A percentile compares a stretch with the other conserved stretches of the same genome.
phyloP scores from a whole-genome alignment of 108 stramenopile genomes.

The Pseudonitzschia pungens region DNA sequence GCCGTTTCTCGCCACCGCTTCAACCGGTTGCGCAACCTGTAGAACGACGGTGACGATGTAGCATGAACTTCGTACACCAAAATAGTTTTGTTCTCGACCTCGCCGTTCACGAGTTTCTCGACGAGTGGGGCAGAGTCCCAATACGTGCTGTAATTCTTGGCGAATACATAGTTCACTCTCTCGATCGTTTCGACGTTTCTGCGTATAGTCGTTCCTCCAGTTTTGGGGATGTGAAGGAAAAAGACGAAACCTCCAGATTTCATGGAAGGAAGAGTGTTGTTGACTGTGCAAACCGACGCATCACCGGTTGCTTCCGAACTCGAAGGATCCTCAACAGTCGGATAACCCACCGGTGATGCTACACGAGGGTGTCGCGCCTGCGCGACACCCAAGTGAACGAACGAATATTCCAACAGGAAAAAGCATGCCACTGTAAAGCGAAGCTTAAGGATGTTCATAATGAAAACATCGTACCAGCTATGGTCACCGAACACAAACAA shows the following conservation, averaged over 20 bases:
- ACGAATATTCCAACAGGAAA: neutral
- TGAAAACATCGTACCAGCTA: too few species aligned
- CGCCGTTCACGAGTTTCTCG: conserved; percentile 24
- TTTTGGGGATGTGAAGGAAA: conserved; percentile 41
- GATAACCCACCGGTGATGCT: neutral
- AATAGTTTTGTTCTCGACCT: conserved; percentile 18
- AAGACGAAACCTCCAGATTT: conserved; percentile 30
- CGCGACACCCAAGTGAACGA: neutral
- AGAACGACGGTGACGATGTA: conserved; percentile 31
- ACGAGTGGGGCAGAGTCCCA: conserved; percentile 20
- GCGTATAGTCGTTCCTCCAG: conserved; percentile 38
- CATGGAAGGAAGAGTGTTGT: conserved; percentile 7
- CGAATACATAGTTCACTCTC: conserved; percentile 33
- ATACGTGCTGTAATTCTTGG: conserved; percentile 25
- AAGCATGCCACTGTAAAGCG: neutral
- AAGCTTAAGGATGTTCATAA: neutral
- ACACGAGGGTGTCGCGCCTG: neutral
- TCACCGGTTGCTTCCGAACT: neutral
- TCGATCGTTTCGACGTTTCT: conserved; percentile 24
- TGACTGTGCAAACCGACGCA: neutral
- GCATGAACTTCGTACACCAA: conserved; percentile 41
- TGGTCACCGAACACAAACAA: too few species aligned
- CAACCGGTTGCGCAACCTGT: conserved; percentile 23
- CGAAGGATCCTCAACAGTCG: neutral
- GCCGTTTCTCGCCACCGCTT: conserved; percentile 34